These are phyloP conservation scores for Eutrema heterophyllum DNA, from an alignment of 345 rosid species.

Conservation along the genomic window DNA sequence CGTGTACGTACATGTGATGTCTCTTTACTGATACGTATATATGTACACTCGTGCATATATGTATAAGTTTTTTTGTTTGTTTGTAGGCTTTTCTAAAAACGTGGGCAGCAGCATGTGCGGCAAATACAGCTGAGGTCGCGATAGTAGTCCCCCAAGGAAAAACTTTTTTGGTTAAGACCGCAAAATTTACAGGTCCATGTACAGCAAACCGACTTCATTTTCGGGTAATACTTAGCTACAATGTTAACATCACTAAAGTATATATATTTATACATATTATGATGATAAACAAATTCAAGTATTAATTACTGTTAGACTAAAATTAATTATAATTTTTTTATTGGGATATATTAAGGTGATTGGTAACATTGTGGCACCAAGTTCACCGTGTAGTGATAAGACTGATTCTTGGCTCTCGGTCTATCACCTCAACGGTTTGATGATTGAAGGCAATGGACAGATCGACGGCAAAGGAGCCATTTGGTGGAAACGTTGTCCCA, in stretches of 20 bases:
- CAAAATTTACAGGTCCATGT: not conserved
- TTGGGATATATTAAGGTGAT: not conserved
- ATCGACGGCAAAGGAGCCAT: not conserved
- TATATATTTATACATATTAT: too few species aligned
- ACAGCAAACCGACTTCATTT: not conserved
- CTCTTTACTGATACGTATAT: not conserved
- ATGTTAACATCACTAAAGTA: too few species aligned
- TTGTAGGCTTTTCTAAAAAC: not conserved
- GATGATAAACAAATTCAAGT: not conserved
- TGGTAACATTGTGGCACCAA: not conserved
- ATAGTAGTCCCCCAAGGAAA: not conserved
- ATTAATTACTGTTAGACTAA: not conserved
- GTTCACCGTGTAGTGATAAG: not conserved
- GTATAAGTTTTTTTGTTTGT: not conserved
- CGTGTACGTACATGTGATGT: slow-evolving; percentile 3
- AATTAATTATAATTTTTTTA: not conserved
- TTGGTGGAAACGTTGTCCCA: not conserved
- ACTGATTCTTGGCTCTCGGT: not conserved
- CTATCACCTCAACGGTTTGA: not conserved
- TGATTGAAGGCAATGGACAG: not conserved
- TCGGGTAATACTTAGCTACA: not conserved
- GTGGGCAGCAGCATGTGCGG: not conserved
- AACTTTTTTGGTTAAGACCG: not conserved
- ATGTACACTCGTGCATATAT: not conserved
- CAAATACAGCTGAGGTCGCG: not conserved